phyloP scores from a whole-genome alignment of 129 eudicot species.

The Escallonia herrerae region DNA sequence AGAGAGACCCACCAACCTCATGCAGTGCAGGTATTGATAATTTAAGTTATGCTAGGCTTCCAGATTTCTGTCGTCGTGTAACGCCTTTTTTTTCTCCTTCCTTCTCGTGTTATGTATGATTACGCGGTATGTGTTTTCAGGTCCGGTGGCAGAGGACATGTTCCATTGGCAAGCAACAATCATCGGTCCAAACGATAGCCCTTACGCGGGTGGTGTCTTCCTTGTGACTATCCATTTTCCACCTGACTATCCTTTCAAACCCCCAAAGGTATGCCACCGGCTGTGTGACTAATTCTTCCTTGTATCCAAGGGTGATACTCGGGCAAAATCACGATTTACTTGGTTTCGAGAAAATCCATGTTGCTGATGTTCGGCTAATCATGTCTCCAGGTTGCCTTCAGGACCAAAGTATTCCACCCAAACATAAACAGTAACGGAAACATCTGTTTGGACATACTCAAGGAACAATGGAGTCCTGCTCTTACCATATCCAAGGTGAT shows the following conservation, averaged over 20 bases:
- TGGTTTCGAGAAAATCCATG: neutral
- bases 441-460: constrained; percentile 37
- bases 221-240: constrained; percentile 24
- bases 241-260: constrained; percentile 26
- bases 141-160: constrained; percentile 25
- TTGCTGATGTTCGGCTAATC: neutral
- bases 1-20: constrained; percentile 37
- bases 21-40: constrained; percentile 31
- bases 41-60: neutral
- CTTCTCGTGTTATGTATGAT: neutral
- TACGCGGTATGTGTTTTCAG: neutral
- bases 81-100: neutral
- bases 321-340: too few species aligned
- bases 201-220: constrained; percentile 24
- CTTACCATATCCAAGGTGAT: constrained; percentile 36
- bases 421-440: constrained; percentile 26
- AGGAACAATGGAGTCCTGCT: constrained; percentile 43
- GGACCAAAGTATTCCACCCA: constrained; percentile 32
- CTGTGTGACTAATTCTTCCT: neutral
- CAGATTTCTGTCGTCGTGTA: too few species aligned
- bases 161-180: constrained; percentile 31
- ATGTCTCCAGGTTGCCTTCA: constrained; percentile 28
- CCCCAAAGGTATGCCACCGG: constrained; percentile 16
- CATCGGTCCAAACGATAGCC: constrained; percentile 29
- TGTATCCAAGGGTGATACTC: neutral